These are phyloP conservation scores for Pythium apleroticum DNA, from an alignment of 352 stramenopile species.

Conservation along the genomic window DNA sequence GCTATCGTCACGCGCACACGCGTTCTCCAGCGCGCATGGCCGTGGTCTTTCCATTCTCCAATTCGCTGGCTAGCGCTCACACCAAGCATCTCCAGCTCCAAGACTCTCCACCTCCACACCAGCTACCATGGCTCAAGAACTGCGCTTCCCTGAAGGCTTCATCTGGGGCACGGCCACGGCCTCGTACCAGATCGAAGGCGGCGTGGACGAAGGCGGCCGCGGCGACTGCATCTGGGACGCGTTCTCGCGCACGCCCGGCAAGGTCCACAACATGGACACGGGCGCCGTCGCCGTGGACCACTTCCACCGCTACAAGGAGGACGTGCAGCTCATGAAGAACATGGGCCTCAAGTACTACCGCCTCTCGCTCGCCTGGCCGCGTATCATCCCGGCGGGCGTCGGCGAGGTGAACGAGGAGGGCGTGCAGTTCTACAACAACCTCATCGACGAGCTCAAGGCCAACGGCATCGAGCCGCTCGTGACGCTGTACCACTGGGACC, in stretches of 20 bases:
- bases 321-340: constrained; percentile 90
- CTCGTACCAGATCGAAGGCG: constrained; percentile 94
- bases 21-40: not conserved
- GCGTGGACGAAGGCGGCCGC: constrained; percentile 72
- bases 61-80: constrained; percentile 21
- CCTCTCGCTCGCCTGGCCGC: constrained; percentile 92
- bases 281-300: constrained; percentile 91
- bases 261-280: constrained; percentile 57
- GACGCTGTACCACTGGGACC: constrained; percentile 96
- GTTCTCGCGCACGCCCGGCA: constrained; percentile 63
- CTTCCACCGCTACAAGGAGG: constrained; percentile 87
- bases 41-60: constrained; percentile 16
- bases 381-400: constrained; percentile 63
- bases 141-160: constrained; percentile 65
- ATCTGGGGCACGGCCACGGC: constrained; percentile 87
- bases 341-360: constrained; percentile 91
- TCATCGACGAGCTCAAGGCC: constrained; percentile 84
- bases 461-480: constrained; percentile 85
- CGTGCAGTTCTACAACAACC: constrained; percentile 89
- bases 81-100: not conserved
- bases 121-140: constrained; percentile 25
- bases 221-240: constrained; percentile 92
- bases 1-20: not conserved
- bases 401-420: constrained; percentile 73
- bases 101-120: not conserved